A percentile compares a stretch with the other conserved stretches of the same genome.
Evolutionary conservation across 768 basidiomycete species (phyloP).

Genomic region (Panaeolus cyanescens): DNA sequence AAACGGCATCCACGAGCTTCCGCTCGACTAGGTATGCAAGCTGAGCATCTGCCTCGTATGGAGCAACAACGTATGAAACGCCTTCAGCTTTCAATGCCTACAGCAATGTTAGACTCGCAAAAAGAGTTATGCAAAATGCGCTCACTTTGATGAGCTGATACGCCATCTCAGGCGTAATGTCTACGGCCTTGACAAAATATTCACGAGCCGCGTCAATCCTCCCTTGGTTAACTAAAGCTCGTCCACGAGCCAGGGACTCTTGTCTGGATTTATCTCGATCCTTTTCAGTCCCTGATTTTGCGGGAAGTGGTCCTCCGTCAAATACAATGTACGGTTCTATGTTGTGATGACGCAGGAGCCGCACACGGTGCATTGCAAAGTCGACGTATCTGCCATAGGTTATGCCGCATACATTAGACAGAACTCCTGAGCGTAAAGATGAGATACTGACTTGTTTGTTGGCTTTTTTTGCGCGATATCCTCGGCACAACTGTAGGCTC

Average conservation of each 20-base stretch:
- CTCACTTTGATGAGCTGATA: slow-evolving; percentile 94
- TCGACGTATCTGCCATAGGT: slow-evolving; percentile 77
- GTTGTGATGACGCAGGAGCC: slow-evolving; percentile 80
- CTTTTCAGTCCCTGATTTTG: slow-evolving; percentile 88
- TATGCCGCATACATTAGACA: not conserved
- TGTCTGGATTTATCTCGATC: slow-evolving; percentile 76
- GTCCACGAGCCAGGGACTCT: slow-evolving; percentile 76
- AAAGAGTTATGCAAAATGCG: slow-evolving; percentile 10
- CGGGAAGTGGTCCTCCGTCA: slow-evolving; percentile 93
- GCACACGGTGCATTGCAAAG: slow-evolving; percentile 92
- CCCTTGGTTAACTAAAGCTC: slow-evolving; percentile 74
- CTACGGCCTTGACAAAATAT: slow-evolving; percentile 85
- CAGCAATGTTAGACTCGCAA: not conserved
- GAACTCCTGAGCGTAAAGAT: not conserved
- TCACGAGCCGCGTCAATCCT: slow-evolving; percentile 83
- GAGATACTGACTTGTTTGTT: slow-evolving; percentile 73
- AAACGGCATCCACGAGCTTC: slow-evolving; percentile 85
- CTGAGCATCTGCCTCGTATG: slow-evolving; percentile 98
- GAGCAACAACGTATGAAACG: slow-evolving; percentile 88
- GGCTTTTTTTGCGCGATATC: slow-evolving; percentile 84
- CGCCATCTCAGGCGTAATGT: slow-evolving; percentile 97
- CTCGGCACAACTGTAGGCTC: slow-evolving; percentile 86
- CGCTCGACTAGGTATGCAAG: slow-evolving; percentile 86
- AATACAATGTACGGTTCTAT: slow-evolving; percentile 93
- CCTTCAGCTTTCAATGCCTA: slow-evolving; percentile 85